Conservation (phyloP, 139 green algal genomes). For the Gonium pectorale region DNA sequence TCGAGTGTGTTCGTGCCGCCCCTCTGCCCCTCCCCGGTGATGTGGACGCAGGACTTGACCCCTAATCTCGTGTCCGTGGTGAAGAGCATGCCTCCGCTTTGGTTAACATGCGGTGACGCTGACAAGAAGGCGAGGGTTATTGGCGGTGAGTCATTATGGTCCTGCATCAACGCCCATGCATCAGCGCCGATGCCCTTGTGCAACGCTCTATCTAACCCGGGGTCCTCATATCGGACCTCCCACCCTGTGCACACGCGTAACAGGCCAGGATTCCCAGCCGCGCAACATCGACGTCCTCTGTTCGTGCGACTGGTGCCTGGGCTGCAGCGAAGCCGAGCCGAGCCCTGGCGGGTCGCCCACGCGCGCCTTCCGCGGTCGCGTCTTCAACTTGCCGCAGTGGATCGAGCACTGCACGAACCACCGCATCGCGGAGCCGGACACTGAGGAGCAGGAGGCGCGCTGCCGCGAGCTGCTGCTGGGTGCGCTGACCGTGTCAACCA, state of each 20-base stretch:
- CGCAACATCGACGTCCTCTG: conserved; percentile 15
- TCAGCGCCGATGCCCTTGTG: too few relatives aligned
- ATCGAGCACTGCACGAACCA: conserved; percentile 25
- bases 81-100: background rate
- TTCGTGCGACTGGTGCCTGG: conserved; percentile 10
- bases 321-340: background rate
- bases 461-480: conserved; percentile 4
- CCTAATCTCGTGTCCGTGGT: background rate
- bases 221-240: too few relatives aligned
- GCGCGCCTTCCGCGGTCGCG: background rate
- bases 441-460: background rate
- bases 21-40: too few relatives aligned
- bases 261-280: conserved; percentile 1
- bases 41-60: background rate
- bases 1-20: too few relatives aligned
- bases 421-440: background rate
- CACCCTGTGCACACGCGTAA: too few relatives aligned
- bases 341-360: too few relatives aligned
- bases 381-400: conserved; percentile 37
- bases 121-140: background rate
- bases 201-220: too few relatives aligned
- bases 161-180: too few relatives aligned
- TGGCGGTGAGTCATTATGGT: conserved; percentile 22
- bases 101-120: background rate
- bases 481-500: background rate